A percentile compares a stretch with the other conserved stretches of the same genome.
Evolutionary conservation across 1,284 basidiomycete species (phyloP).

Genomic region (Ustilago vetiveriae): DNA sequence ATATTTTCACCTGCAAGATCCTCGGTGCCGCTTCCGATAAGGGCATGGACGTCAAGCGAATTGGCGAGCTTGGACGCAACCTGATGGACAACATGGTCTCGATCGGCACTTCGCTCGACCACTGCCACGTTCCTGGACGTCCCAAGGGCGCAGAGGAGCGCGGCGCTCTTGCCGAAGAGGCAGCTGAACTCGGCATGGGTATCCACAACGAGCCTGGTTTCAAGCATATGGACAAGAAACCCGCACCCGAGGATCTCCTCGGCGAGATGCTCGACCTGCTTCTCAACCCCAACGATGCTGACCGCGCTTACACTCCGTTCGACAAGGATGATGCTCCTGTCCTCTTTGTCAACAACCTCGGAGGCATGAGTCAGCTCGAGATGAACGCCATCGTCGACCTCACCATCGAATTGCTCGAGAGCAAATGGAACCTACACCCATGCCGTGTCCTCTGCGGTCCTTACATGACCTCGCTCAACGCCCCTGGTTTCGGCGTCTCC

Average conservation of each 20-base stretch:
- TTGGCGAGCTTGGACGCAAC: constrained; percentile 72
- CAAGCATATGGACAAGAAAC: constrained; percentile 64
- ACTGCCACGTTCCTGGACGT: constrained; percentile 73
- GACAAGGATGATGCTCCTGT: constrained; percentile 68
- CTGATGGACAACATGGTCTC: constrained; percentile 71
- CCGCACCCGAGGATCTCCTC: constrained; percentile 52
- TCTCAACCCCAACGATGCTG: constrained; percentile 69
- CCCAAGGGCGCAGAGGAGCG: constrained; percentile 60
- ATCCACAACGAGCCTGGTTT: constrained; percentile 75
- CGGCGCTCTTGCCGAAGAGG: constrained; percentile 63
- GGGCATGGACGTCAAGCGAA: constrained; percentile 54
- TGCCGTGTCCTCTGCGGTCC: constrained; percentile 68
- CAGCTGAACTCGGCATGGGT: constrained; percentile 72
- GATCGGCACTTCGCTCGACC: constrained; percentile 72
- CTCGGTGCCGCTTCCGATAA: constrained; percentile 63
- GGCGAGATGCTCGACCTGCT: constrained; percentile 61
- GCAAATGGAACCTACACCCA: constrained; percentile 66
- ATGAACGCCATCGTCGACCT: constrained; percentile 71
- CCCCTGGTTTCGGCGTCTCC: constrained; percentile 69
- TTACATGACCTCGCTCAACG: constrained; percentile 71
- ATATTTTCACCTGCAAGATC: constrained; percentile 67
- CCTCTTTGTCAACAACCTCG: constrained; percentile 73
- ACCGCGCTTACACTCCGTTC: constrained; percentile 68
- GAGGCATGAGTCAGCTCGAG: constrained; percentile 72
- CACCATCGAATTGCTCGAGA: constrained; percentile 68